These are phyloP conservation scores for Kentomonas sorsogonicus DNA, from an alignment of 208 protist species.

Conservation along the genomic window DNA sequence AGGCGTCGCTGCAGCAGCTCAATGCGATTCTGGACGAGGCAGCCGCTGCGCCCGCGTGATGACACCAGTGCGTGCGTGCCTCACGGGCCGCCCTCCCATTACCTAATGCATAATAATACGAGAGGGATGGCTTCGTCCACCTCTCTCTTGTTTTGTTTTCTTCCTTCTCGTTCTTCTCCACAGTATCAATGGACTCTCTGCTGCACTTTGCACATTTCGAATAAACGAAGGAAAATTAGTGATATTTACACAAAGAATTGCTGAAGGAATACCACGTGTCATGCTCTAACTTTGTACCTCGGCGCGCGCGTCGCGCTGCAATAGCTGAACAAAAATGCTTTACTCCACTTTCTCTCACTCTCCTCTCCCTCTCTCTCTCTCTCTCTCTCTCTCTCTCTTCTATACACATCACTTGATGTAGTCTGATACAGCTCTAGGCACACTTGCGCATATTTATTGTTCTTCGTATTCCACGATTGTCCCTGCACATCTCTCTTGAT, in stretches of 20 bases:
- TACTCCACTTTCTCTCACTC: conserved; percentile 4
- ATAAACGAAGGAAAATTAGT: no score
- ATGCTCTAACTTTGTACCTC: no score
- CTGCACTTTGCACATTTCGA: no score
- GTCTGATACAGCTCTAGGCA: not conserved
- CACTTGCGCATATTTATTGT: no score
- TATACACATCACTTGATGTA: not conserved
- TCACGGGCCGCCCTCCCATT: no score
- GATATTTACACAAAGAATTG: no score
- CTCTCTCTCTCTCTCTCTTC: not conserved
- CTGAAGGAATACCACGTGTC: no score
- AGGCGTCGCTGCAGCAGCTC: conserved; percentile 48
- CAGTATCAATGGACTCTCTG: not conserved
- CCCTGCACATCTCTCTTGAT: no score
- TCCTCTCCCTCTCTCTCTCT: conserved; percentile 10
- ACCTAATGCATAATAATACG: not conserved
- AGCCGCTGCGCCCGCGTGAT: no score
- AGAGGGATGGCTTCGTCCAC: not conserved
- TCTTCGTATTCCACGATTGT: no score
- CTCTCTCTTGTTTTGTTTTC: conserved; percentile 1
- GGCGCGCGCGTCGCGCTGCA: no score
- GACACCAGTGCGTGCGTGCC: no score
- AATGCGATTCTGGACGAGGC: conserved; percentile 54
- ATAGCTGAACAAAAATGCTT: not conserved
- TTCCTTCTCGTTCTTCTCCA: not conserved